Base-by-base conservation (phyloP, 176 grass and related monocot genomes). In the Panicum miliaceum region DNA sequence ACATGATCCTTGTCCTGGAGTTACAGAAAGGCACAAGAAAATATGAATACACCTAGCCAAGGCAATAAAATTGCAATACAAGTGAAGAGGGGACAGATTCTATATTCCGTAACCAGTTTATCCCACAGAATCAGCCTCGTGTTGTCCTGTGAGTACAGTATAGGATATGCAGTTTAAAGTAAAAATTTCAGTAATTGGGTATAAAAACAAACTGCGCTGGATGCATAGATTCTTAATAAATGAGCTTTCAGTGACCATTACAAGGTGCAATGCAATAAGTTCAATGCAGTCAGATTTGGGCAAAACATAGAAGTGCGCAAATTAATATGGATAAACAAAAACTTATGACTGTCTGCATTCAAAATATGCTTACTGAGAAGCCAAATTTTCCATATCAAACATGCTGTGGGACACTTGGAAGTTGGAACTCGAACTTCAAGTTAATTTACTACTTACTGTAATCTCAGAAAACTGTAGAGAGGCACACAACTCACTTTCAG, bases 41-140 rank as follows among this genome's bases (percentile, higher is more conserved):
- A 61, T 18, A 80, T 22, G 47, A 54, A 46, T 29, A 5, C 25
- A 27, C n/a, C 9, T 18, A 79, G 7, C 12, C 61, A 18, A 79
- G 59, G 19, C 7, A 73, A 26, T 46, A 80, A 71, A 25, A 51
- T 43, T 68, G 51, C 77, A 81, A 15, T 76, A 70, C 11, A 77
- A 61, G 15, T 2, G 22, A 75, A 52, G 23, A 70, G 45, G 76
- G 62, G 16, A 81, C 5, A 48, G 8, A 80, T 43, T 38, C 19
- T 75, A 59, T 25, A 63, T 29, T 46, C 5, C 40, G 34, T 34
- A 34, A 32, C 41, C 6, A 64, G 2, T 36, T 50, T 48, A 32
- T 79, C 8, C 7, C 29, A 18, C 53, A 8, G 47, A 35, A 79
- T 34, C 47, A 61, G 62, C 52, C 47, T 48, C 11, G 12, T 82